Base-by-base conservation (phyloP, 352 stramenopile species). In the Globisporangium middletonii region DNA sequence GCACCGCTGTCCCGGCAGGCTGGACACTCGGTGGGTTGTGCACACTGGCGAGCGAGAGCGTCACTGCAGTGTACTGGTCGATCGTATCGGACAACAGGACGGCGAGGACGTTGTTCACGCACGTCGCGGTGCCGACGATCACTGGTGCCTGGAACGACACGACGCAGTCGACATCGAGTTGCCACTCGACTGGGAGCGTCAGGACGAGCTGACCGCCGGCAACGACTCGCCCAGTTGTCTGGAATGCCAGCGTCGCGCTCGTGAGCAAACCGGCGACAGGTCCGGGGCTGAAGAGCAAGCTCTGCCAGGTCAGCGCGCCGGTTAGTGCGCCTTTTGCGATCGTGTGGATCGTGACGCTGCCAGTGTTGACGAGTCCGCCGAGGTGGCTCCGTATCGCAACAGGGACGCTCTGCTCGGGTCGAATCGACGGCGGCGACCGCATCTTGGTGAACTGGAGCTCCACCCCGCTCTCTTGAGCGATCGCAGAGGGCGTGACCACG, bases 251-350 rank as follows among this genome's bases (percentile, higher is more conserved):
- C 2, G 63, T 65, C 3, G 75, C 73, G 2, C 59, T 83, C 0
- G 73, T 86, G 19, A 61, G 52, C 18, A 88, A 58, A 6, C 67
- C 75, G 3, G 79, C 75, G 16, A 89, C 79, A 30, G 77, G 71
- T 8, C 79, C 79, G 16, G 79, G 79, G 12, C 42, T 54, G 26
- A 72, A 73, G 35, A 75, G 27, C 4, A 66, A 53, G 27, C 69
- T 76, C 46, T 86, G 67, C 79, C 79, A 88, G 6, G 57, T 64
- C 53, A 80, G 50, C 9, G 64, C 41, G 8, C 73, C 79, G 27
- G 49, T 71, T 4, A 89, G 60, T 19, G 52, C 8, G 1, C 79
- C 79, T 18, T 59, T 50, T 0, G 53, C 59, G 26, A 88, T 63
- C 0, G 69, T 59, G 30, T 79, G 75, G 2, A 86, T 42, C 3